These are phyloP conservation scores for Nepenthes gracilis DNA, from an alignment of 148 eudicot genomes.

Conservation along the genomic window DNA sequence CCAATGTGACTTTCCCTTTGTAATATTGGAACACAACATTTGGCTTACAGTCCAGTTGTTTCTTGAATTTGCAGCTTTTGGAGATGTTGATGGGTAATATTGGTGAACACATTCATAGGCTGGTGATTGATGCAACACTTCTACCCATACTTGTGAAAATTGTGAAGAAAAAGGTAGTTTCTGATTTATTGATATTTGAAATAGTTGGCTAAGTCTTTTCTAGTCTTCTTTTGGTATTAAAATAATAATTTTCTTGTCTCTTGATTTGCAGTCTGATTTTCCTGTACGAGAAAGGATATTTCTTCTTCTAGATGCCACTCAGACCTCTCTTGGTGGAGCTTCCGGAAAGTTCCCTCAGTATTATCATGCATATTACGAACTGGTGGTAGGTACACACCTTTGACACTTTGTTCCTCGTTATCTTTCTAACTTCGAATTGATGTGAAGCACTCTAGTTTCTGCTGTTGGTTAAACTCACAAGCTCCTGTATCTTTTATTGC, in stretches of 20 bases:
- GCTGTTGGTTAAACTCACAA: constrained; percentile 2
- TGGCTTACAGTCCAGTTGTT: neutral
- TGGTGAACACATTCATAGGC: constrained; percentile 87
- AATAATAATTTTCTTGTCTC: constrained; percentile 9
- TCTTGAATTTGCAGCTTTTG: constrained; percentile 45
- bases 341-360: constrained; percentile 87
- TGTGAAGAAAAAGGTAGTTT: constrained; percentile 84
- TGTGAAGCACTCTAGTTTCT: constrained; percentile 1
- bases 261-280: constrained; percentile 52
- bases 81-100: constrained; percentile 95
- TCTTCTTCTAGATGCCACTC: constrained; percentile 97
- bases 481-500: neutral
- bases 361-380: constrained; percentile 80
- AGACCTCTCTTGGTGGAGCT: constrained; percentile 85
- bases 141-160: constrained; percentile 73
- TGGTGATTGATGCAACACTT: constrained; percentile 75
- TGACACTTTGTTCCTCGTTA: constrained; percentile 2
- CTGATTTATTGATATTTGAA: neutral
- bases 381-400: constrained; percentile 61
- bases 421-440: constrained; percentile 1
- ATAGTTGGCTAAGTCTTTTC: neutral
- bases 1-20: neutral
- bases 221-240: neutral
- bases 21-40: neutral
- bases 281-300: constrained; percentile 91